Evolutionary conservation across 176 grass and related monocot genomes (phyloP).

Genomic region (Dactylis glomerata): DNA sequence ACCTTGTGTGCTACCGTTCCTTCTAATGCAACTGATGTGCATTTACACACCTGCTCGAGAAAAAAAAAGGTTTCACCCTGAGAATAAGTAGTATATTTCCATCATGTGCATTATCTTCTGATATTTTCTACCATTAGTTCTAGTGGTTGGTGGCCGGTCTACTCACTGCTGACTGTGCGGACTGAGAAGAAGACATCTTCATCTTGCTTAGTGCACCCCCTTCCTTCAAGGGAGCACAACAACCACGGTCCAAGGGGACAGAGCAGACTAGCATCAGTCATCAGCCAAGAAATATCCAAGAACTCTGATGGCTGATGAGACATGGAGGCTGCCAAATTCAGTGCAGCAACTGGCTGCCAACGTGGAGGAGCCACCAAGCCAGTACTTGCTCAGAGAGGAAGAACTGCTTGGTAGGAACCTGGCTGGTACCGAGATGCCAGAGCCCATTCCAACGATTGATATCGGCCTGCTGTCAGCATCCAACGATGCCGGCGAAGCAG

Average conservation of each 20-base stretch:
- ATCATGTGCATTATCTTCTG: neutral
- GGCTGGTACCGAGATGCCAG: constrained; percentile 7
- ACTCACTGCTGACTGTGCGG: neutral
- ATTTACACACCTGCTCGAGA: neutral
- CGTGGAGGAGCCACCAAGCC: constrained; percentile 19
- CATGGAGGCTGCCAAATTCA: constrained; percentile 27
- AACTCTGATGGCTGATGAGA: constrained; percentile 16
- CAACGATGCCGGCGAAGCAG: constrained; percentile 7
- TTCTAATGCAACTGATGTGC: neutral
- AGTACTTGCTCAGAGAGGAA: constrained; percentile 28
- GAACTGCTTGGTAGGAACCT: constrained; percentile 1
- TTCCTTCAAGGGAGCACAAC: neutral
- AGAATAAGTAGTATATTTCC: neutral
- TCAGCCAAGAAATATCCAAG: neutral
- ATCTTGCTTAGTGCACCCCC: neutral
- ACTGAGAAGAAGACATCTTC: neutral
- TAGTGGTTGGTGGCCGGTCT: neutral
- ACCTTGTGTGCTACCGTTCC: neutral
- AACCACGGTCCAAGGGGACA: neutral
- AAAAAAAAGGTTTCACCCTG: neutral
- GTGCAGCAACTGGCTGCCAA: constrained; percentile 30
- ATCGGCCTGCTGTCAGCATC: constrained; percentile 38
- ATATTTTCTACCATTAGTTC: neutral
- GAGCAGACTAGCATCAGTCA: neutral
- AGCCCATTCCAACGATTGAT: constrained; percentile 39